A percentile compares a stretch with the other conserved stretches of the same genome.
These are phyloP conservation scores for Ceraceosorus guamensis DNA, from an alignment of 1,284 basidiomycete genomes.

Conservation along the genomic window DNA sequence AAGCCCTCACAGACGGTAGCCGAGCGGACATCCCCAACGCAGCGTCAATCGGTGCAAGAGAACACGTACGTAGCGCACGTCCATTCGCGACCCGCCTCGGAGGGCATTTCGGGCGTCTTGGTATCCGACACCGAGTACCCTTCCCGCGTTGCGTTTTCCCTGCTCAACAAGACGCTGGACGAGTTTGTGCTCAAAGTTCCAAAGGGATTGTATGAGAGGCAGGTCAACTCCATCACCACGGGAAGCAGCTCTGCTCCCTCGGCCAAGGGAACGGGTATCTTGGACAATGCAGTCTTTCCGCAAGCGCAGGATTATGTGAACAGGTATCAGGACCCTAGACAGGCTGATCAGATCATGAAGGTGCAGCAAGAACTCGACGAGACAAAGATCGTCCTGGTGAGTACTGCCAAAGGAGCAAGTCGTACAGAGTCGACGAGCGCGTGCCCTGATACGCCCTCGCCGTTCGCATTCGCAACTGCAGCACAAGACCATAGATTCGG, in stretches of 20 bases:
- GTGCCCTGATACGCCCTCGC: too few relatives aligned
- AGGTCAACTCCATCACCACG: constrained; percentile 37
- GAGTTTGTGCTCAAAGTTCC: constrained; percentile 79
- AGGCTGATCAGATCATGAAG: constrained; percentile 97
- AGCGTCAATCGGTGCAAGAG: constrained; percentile 84
- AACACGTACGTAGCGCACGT: constrained; percentile 90
- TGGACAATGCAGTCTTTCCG: constrained; percentile 45
- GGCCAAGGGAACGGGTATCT: constrained; percentile 37
- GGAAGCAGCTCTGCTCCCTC: constrained; percentile 31
- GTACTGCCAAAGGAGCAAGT: too few relatives aligned
- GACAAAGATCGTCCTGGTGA: constrained; percentile 77
- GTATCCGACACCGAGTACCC: constrained; percentile 96
- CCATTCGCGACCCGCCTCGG: constrained; percentile 55
- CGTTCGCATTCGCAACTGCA: too few relatives aligned
- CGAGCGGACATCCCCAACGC: constrained; percentile 65
- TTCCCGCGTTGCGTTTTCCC: constrained; percentile 87
- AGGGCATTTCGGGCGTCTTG: constrained; percentile 64
- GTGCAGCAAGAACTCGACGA: constrained; percentile 98
- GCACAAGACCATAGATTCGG: constrained; percentile 98
- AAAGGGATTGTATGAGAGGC: constrained; percentile 56
- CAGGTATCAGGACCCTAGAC: constrained; percentile 95
- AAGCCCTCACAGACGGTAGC: constrained; percentile 62
- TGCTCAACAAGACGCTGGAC: constrained; percentile 87
- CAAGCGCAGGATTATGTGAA: constrained; percentile 70
- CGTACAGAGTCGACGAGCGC: too few relatives aligned